Evolutionary conservation across 768 basidiomycete genomes (phyloP), one percentile per base, ranked within the genome.

Genomic region (Amylocystis lapponica): DNA sequence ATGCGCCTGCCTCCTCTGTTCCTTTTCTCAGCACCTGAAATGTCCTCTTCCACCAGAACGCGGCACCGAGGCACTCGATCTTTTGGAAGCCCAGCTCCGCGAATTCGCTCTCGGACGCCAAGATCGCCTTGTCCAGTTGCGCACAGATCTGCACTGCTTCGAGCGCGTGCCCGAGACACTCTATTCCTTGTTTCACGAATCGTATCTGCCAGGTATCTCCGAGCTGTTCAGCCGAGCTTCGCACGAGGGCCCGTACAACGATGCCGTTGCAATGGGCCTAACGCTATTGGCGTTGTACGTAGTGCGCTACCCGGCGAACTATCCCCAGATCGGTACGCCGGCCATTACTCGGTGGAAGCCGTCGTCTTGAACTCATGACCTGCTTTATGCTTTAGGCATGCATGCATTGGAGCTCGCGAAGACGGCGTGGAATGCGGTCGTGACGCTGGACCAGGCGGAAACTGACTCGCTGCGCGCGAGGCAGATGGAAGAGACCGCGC

Each of bases 351-450:
- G n/a, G n/a, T n/a, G n/a, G n/a, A n/a, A n/a, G n/a, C n/a, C n/a
- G n/a, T n/a, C n/a, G n/a, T n/a, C n/a, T n/a, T n/a, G n/a, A n/a
- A n/a, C n/a, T 9, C 14, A 11, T 23, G 35, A 6, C 5, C 27
- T 41, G 29, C 21, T 21, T 30, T 33, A n/a, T 17, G 14, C 44
- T 30, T n/a, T 43, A 91, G 87, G 86, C 12, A 69, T 87, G 66
- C 88, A 91, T 60, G 63, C 79, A 10, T 58, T 89, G 16, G 87
- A 90, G 55, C 62, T 87, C 56, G 74, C 86, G 2, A 89, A 89
- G 66, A 82, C 84, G 1, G 68, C 71, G 6, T 90, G 87, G 87
- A 89, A 91, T 57, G 72, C 67, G 12, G 59, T 68, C 19, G 55
- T 80, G 16, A 64, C 65, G 3, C 53, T 58, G 4, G 51, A 43